A percentile compares a stretch with the other conserved stretches of the same genome.
These are phyloP conservation scores for Globisporangium iwayamae DNA, from an alignment of 352 stramenopile genomes.

Conservation along the genomic window DNA sequence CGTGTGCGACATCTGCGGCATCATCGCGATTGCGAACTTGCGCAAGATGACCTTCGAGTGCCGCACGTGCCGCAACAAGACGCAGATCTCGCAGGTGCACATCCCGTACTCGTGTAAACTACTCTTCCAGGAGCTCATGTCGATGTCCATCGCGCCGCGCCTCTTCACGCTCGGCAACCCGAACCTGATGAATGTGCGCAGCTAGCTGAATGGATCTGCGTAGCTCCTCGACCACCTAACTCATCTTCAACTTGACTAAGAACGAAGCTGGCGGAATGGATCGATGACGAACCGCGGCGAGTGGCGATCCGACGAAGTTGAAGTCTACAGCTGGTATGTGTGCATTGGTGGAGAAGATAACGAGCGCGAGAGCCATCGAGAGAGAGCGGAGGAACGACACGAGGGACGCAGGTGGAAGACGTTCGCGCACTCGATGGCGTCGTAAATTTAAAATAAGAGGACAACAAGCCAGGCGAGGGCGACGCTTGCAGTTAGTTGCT, in stretches of 20 bases:
- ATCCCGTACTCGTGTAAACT: slow-evolving; percentile 99
- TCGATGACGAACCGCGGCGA: neutral
- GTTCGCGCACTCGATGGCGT: too few relatives aligned
- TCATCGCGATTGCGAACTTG: slow-evolving; percentile 98
- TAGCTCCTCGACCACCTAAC: neutral
- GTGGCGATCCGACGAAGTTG: neutral
- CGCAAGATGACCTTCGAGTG: slow-evolving; percentile 99
- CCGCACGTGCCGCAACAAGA: slow-evolving; percentile 93
- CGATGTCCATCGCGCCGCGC: slow-evolving; percentile 99
- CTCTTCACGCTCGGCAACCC: slow-evolving; percentile 94
- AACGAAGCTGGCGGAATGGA: neutral
- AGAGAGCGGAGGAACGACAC: too few relatives aligned
- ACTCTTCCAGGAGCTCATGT: slow-evolving; percentile 99
- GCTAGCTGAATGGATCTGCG: neutral
- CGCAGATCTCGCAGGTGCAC: slow-evolving; percentile 93
- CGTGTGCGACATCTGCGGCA: slow-evolving; percentile 98
- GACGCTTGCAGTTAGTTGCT: too few relatives aligned
- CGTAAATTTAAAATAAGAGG: too few relatives aligned
- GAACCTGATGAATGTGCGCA: slow-evolving; percentile 50
- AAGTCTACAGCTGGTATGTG: neutral
- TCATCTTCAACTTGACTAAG: neutral
- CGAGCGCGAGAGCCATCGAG: too few relatives aligned
- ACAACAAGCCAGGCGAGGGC: too few relatives aligned
- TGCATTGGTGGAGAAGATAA: neutral
- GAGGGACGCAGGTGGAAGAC: too few relatives aligned